A percentile compares a stretch with the other conserved stretches of the same genome.
phyloP scores from a whole-genome alignment of 176 grass and related monocot genomes.

The Oropetium thomaeum region DNA sequence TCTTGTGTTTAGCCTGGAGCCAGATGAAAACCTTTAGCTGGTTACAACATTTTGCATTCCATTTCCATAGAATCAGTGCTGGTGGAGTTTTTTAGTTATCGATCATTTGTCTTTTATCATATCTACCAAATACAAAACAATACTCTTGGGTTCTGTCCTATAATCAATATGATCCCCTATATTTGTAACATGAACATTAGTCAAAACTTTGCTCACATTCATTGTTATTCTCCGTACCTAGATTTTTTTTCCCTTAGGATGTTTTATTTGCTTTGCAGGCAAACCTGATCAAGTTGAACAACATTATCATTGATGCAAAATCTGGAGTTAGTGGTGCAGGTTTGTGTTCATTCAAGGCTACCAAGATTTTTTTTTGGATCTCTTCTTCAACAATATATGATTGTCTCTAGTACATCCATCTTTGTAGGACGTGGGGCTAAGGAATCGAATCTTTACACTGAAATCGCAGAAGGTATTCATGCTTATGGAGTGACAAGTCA shows the following conservation, averaged over 20 bases:
- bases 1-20: too few species aligned
- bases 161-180: not conserved
- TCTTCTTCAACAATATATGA: not conserved
- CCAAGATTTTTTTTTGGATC: not conserved
- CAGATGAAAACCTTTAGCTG: too few species aligned
- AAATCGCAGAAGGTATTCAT: conserved; percentile 93
- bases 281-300: conserved; percentile 69
- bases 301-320: conserved; percentile 98
- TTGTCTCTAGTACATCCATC: not conserved
- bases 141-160: not conserved
- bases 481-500: conserved; percentile 92
- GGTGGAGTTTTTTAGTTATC: not conserved
- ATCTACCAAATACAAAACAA: not conserved
- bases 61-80: too few species aligned
- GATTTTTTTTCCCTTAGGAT: conserved; percentile 22
- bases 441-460: conserved; percentile 97
- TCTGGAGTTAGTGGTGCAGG: conserved; percentile 96
- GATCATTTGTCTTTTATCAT: not conserved
- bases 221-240: conserved; percentile 15
- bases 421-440: conserved; percentile 90
- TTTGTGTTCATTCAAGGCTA: conserved; percentile 21
- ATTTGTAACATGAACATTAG: not conserved
- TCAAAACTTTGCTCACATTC: not conserved
- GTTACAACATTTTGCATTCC: too few species aligned
- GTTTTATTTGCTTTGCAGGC: conserved; percentile 48